phyloP scores from a whole-genome alignment of 179 eudicot genomes.

The Carnegiea gigantea region DNA sequence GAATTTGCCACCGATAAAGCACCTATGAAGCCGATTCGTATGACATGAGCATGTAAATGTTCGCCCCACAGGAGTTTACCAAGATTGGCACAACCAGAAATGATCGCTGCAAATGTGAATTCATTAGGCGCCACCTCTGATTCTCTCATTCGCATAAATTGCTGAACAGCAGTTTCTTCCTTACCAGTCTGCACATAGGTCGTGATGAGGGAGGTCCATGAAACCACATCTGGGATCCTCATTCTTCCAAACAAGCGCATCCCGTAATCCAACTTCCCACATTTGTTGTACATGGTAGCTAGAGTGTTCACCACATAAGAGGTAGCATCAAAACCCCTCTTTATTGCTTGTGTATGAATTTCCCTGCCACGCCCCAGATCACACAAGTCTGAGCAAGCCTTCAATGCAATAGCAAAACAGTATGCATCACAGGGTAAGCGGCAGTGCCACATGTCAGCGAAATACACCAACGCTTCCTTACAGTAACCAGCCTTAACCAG shows the following conservation, averaged over 20 bases:
- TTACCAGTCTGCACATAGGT: conserved; percentile 70
- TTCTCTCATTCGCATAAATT: conserved; percentile 56
- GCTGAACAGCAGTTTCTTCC: conserved; percentile 48
- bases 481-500: conserved; percentile 66
- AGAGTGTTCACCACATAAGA: conserved; percentile 76
- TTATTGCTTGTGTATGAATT: conserved; percentile 66
- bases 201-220: conserved; percentile 78
- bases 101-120: conserved; percentile 76
- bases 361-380: conserved; percentile 66
- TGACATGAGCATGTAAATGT: conserved; percentile 72
- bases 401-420: conserved; percentile 77
- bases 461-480: conserved; percentile 59
- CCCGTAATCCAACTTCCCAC: conserved; percentile 76
- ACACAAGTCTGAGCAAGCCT: conserved; percentile 75
- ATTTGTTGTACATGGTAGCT: conserved; percentile 77
- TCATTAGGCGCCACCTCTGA: conserved; percentile 65
- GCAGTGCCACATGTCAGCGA: conserved; percentile 58
- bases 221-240: conserved; percentile 69
- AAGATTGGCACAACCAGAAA: conserved; percentile 64
- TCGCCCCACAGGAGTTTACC: conserved; percentile 52
- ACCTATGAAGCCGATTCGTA: conserved; percentile 41
- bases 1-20: conserved; percentile 79
- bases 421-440: conserved; percentile 61
- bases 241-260: conserved; percentile 64
- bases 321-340: conserved; percentile 53